Evolutionary conservation across 192 early-diverging fungal species (phyloP).

Genomic region (Linnemannia schmuckeri): DNA sequence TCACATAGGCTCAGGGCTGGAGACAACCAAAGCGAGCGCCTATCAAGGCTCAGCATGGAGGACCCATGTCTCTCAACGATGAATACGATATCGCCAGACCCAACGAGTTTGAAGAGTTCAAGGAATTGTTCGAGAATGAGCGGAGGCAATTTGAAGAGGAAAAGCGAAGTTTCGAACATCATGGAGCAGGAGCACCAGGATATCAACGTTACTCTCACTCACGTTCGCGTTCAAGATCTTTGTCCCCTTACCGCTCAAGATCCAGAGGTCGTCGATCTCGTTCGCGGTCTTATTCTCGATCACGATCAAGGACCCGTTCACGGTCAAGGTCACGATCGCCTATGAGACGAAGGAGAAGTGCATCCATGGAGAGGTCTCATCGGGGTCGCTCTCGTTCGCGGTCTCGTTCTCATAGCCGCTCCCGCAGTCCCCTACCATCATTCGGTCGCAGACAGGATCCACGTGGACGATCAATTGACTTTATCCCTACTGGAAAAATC

Average conservation of each 20-base stretch:
- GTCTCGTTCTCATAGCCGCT: constrained; percentile 6
- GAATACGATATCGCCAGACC: constrained; percentile 79
- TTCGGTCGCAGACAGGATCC: not conserved
- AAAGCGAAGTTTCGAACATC: constrained; percentile 22
- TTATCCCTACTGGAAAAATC: not conserved
- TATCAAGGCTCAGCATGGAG: constrained; percentile 43
- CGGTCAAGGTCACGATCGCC: constrained; percentile 9
- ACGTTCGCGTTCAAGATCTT: constrained; percentile 9
- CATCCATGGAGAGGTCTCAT: not conserved
- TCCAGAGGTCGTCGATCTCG: constrained; percentile 14
- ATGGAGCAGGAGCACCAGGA: not conserved
- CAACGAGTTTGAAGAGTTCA: constrained; percentile 81
- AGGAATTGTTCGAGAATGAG: constrained; percentile 62
- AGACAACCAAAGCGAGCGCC: constrained; percentile 49
- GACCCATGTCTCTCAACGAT: constrained; percentile 59
- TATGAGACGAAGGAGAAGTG: not conserved
- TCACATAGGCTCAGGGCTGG: constrained; percentile 11
- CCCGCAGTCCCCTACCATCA: not conserved
- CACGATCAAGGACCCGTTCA: constrained; percentile 36
- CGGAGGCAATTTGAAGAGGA: constrained; percentile 55
- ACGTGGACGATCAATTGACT: not conserved
- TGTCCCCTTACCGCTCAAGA: constrained; percentile 9
- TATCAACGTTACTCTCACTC: constrained; percentile 13
- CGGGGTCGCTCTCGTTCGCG: not conserved
- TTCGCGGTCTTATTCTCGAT: constrained; percentile 34